Base-by-base conservation (phyloP, 1,284 basidiomycete species). In the Schizopora paradoxa region DNA sequence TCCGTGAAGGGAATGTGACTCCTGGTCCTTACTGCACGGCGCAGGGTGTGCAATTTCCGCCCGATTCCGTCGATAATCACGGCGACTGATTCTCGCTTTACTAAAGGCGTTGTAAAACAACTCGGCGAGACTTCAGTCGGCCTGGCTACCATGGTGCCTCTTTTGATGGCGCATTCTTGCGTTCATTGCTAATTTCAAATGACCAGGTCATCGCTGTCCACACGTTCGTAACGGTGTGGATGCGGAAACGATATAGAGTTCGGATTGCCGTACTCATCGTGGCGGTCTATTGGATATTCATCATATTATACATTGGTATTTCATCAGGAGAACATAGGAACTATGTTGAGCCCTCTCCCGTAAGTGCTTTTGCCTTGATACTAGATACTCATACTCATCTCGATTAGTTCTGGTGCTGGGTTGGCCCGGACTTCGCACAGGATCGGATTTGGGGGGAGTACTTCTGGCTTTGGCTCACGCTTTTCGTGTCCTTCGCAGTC, bases 371-470 rank as follows among this genome's bases (percentile, higher is more conserved):
- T 2, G 26, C 13, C 11, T 10, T 11, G 10, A 36, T 18, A 18
- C 34, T 10, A 11, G 10, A 36, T 11, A 36, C 37, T n/a, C 18
- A 16, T 14, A 13, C 18, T 42, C 47, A 37, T 14, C 13, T n/a
- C 37, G n/a, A 16, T 4, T 36, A 65, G 61, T 66, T 64, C 47
- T 68, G 69, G 69, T 73, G 70, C 51, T 72, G 70, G 69, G 67
- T 73, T 48, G 60, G 63, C 22, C 35, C 57, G n/a, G 23, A 60
- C n/a, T 68, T 62, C 51, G 37, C 60, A 2, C 48, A 51, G 2
- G 61, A 65, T 40, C 58, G 64, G 3, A 58, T 71, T 23, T 56
- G 51, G 21, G 66, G 66, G 4, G 67, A 70, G 51, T 72, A 72
- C 46, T 41, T 69, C 28, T 72, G 70, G 69, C 59, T 72, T 42